Base-by-base conservation (phyloP, 495 filamentous ascomycete genomes). In the Cercophora samala region DNA sequence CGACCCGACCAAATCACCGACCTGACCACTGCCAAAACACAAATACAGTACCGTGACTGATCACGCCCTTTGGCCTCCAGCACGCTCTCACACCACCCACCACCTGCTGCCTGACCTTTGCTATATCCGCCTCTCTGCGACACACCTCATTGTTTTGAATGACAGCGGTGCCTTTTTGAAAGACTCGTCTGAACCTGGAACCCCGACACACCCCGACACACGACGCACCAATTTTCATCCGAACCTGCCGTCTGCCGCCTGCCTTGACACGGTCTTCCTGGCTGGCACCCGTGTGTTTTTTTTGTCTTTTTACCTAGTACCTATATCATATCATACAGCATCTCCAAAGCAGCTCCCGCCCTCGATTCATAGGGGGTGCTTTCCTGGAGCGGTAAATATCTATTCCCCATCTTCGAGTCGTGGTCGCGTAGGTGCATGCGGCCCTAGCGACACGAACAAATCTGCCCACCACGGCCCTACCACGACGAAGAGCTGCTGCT, bases 381-480 rank as follows among this genome's bases (percentile, higher is more conserved):
- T 46, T 46, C 2, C 15, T 3, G 0, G 37, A 46, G 37, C 15
- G 37, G 37, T 46, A 46, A 46, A 46, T 13, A 11, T 17, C 11
- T 17, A 18, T 46, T 46, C 37, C 29, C 18, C 29, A 24, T 29
- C 24, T 62, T 29, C 22, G 17, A 5, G 18, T 46, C 17, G 58
- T 51, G 53, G 58, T 60, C 67, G 64, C 71, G 29, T 68, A 70
- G 66, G 70, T 76, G 68, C 67, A 63, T 72, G 67, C 66, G 66
- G 66, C 64, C 72, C 68, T 72, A 71, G 66, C 73, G 68, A 72
- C 64, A 67, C 75, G 23, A 26, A 62, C 63, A 70, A 29, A 68
- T 62, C 21, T 60, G 22, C 26, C 37, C 73, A 76, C 65, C 22
- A 76, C 74, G 74, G 74, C 74, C 51, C 5, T 25, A 26, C 3